Evolutionary conservation across 805 yeast genomes (phyloP).

Genomic region (Pichia nanzhaoensis): DNA sequence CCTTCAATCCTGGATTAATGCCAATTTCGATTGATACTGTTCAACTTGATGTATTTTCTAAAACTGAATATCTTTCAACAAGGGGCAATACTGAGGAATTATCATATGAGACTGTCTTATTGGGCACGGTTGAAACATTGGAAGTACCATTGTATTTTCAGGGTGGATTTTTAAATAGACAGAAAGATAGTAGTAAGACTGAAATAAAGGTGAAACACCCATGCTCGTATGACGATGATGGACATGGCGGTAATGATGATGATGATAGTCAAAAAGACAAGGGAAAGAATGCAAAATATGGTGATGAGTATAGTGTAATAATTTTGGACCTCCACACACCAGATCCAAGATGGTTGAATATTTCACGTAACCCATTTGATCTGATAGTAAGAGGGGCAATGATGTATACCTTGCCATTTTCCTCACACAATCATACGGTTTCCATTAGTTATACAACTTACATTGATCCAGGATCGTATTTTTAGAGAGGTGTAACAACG

Average conservation of each 20-base stretch:
- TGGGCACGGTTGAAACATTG: slow-evolving; percentile 61
- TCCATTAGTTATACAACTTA: slow-evolving; percentile 52
- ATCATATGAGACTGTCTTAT: slow-evolving; percentile 47
- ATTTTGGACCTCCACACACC: slow-evolving; percentile 12
- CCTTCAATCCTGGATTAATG: slow-evolving; percentile 83
- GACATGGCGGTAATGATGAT: slow-evolving; percentile 2
- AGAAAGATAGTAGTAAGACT: slow-evolving; percentile 51
- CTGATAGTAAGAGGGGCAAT: slow-evolving; percentile 77
- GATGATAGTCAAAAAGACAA: slow-evolving; percentile 12
- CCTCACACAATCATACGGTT: slow-evolving; percentile 44
- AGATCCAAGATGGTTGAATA: slow-evolving; percentile 59
- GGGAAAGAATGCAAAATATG: neutral
- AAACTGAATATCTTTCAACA: slow-evolving; percentile 41
- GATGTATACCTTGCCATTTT: slow-evolving; percentile 67
- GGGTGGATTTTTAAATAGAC: slow-evolving; percentile 70
- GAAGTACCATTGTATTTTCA: slow-evolving; percentile 70
- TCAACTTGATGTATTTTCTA: slow-evolving; percentile 82
- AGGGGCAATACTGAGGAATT: neutral
- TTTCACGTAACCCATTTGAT: slow-evolving; percentile 78
- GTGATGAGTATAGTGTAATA: neutral
- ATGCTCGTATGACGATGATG: slow-evolving; percentile 36
- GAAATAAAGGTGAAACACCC: slow-evolving; percentile 71
- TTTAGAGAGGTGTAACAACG: too few relatives aligned
- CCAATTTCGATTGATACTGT: slow-evolving; percentile 55
- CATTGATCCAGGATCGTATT: slow-evolving; percentile 42